Evolutionary conservation across 1,284 basidiomycete species (phyloP).

Genomic region (Pulveroboletus sp.): DNA sequence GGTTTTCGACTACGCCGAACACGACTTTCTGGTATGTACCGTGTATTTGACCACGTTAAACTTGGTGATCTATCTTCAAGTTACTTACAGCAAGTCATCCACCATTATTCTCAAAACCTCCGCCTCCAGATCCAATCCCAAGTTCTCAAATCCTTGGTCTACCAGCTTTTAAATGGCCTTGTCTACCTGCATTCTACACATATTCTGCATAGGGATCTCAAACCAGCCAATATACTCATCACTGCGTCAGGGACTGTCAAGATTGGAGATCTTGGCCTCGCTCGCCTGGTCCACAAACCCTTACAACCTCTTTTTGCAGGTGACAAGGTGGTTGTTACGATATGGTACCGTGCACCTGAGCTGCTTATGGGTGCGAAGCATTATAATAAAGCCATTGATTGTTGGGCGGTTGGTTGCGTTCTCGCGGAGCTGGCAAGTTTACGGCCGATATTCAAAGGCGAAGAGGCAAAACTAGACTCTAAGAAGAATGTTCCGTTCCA

Average conservation of each 20-base stretch:
- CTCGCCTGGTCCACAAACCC: slow-evolving; percentile 83
- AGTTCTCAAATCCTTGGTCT: slow-evolving; percentile 91
- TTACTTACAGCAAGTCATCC: slow-evolving; percentile 87
- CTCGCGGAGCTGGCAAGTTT: slow-evolving; percentile 93
- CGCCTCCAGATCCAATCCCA: slow-evolving; percentile 72
- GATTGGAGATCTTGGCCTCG: slow-evolving; percentile 96
- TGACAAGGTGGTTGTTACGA: slow-evolving; percentile 99
- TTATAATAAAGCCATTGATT: slow-evolving; percentile 94
- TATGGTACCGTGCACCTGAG: slow-evolving; percentile 98
- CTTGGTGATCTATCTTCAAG: background rate
- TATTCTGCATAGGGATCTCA: slow-evolving; percentile 95
- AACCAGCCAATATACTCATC: slow-evolving; percentile 98
- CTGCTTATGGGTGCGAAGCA: slow-evolving; percentile 93
- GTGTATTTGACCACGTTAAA: background rate
- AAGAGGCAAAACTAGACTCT: slow-evolving; percentile 94
- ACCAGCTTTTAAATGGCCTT: slow-evolving; percentile 95
- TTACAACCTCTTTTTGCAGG: slow-evolving; percentile 84
- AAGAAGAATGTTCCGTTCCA: slow-evolving; percentile 95
- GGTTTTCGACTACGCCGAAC: slow-evolving; percentile 99
- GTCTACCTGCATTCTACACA: slow-evolving; percentile 94
- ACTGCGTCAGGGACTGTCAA: slow-evolving; percentile 90
- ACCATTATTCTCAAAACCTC: slow-evolving; percentile 91
- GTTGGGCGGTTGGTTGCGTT: slow-evolving; percentile 97
- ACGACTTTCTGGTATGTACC: slow-evolving; percentile 86
- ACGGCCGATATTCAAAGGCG: slow-evolving; percentile 98